Base-by-base conservation (phyloP, 2,329 filamentous ascomycete species). In the Tothia fuscella region DNA sequence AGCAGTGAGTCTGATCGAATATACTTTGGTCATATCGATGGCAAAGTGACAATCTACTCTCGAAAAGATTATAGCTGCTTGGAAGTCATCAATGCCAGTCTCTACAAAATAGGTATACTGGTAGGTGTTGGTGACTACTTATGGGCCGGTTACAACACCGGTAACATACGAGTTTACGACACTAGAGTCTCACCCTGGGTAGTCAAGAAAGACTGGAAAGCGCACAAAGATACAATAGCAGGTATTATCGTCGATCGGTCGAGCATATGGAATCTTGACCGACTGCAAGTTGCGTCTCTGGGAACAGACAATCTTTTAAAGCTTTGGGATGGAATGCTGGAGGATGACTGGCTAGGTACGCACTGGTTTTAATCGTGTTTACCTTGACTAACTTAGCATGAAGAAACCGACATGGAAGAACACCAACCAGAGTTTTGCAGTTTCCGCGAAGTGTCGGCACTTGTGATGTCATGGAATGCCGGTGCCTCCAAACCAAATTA, bases 391-490 rank as follows among this genome's bases (percentile, higher is more conserved):
- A 43, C 35, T 13, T 12, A 2, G 16, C 16, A 13, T 20, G 14
- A 46, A 74, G 88, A 95, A 61, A 68, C 71, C 26, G 76, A 85
- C 48, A 93, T 98, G 87, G 86, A 93, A 55, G 71, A 74, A 24
- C 77, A 79, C 47, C 88, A 95, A 53, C 69, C 74, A 1, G 75
- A 91, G 37, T 96, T 85, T 56, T 95, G 88, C 65, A 72, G 75
- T 21, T 94, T 96, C 58, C 73, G 87, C 41, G 80, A 93, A 51
- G 68, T 96, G 44, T 80, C 77, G 37, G 79, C 83, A 10, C 67
- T 86, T 28, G 76, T 94, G 20, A 72, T 96, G 67, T 95, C 88
- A 0, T 98, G 91, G 91, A 98, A 98, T 57, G 89, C 88, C 2
- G 91, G 91, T 2, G 91, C 91, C n/a, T 81, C 82, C 13, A 94